These are phyloP conservation scores for Camellia sinensis DNA, from an alignment of 148 eudicot species.

Conservation along the genomic window DNA sequence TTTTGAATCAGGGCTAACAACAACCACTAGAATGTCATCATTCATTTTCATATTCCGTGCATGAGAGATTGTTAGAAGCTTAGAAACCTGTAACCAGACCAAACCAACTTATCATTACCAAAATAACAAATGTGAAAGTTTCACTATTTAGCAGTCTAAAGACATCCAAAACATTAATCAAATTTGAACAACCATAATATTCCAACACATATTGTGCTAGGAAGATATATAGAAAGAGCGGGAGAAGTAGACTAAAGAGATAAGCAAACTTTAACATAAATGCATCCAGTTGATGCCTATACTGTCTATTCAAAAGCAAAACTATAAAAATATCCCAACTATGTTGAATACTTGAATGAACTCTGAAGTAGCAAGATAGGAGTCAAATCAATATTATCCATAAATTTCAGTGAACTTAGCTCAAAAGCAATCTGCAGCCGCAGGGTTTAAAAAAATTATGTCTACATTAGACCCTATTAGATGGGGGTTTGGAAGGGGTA, in stretches of 20 bases:
- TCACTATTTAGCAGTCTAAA: neutral
- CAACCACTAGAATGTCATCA: slow-evolving; percentile 78
- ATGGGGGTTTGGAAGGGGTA: no score
- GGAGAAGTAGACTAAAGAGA: neutral
- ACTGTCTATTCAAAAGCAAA: neutral
- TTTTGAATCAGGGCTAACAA: slow-evolving; percentile 83
- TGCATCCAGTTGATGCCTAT: neutral
- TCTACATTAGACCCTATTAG: no score
- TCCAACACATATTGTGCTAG: neutral
- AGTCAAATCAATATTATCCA: neutral
- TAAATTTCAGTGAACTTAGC: neutral
- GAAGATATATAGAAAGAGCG: neutral
- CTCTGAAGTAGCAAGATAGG: neutral
- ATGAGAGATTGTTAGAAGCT: slow-evolving; percentile 58
- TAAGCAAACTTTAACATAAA: neutral
- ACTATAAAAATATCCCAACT: neutral
- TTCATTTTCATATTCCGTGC: slow-evolving; percentile 68
- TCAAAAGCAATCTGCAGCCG: slow-evolving; percentile 11
- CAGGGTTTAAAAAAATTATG: neutral
- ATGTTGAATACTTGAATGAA: neutral
- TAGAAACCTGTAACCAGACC: slow-evolving; percentile 47
- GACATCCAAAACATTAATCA: neutral
- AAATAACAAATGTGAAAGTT: neutral
- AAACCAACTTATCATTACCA: slow-evolving; percentile 10
- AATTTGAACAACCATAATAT: neutral